Percentiles rank a stretch among this genome's conserved stretches.
phyloP scores from a whole-genome alignment of 768 basidiomycete genomes.

The Bullera alba region DNA sequence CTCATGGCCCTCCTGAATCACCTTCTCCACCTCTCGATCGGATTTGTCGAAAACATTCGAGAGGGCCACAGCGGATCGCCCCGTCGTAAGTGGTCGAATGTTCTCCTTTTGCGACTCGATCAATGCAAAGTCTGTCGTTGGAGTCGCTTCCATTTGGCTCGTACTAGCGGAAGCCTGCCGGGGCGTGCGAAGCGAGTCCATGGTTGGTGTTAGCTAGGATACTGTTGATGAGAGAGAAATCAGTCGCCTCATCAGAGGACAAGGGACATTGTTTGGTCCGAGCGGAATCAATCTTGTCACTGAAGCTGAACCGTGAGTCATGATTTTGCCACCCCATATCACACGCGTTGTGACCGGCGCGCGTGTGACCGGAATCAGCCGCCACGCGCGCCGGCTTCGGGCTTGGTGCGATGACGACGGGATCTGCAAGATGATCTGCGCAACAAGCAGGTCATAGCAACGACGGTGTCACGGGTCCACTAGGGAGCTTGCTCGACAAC shows the following conservation, averaged over 20 bases:
- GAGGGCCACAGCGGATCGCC: conserved; percentile 50
- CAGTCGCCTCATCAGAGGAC: background rate
- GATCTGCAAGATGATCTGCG: too few relatives aligned
- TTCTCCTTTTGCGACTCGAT: conserved; percentile 52
- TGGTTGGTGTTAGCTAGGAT: background rate
- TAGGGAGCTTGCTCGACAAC: too few relatives aligned
- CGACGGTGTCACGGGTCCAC: too few relatives aligned
- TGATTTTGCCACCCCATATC: too few relatives aligned
- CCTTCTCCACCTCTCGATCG: conserved; percentile 60
- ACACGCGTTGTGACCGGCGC: too few relatives aligned
- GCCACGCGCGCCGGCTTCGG: too few relatives aligned
- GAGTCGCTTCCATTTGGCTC: conserved; percentile 11
- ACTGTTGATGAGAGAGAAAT: background rate
- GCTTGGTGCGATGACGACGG: too few relatives aligned
- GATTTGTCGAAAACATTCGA: conserved; percentile 49
- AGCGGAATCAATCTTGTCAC: too few relatives aligned
- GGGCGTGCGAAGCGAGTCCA: background rate
- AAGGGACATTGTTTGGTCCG: too few relatives aligned
- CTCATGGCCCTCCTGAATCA: conserved; percentile 48
- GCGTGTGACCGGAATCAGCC: too few relatives aligned
- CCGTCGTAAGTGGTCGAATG: conserved; percentile 49
- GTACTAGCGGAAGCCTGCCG: background rate
- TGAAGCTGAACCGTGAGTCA: too few relatives aligned
- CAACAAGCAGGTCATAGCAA: too few relatives aligned
- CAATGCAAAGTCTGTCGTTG: conserved; percentile 47